Evolutionary conservation across 1,139 yeast species (phyloP).

Genomic region (Hanseniaspora gamundiae): DNA sequence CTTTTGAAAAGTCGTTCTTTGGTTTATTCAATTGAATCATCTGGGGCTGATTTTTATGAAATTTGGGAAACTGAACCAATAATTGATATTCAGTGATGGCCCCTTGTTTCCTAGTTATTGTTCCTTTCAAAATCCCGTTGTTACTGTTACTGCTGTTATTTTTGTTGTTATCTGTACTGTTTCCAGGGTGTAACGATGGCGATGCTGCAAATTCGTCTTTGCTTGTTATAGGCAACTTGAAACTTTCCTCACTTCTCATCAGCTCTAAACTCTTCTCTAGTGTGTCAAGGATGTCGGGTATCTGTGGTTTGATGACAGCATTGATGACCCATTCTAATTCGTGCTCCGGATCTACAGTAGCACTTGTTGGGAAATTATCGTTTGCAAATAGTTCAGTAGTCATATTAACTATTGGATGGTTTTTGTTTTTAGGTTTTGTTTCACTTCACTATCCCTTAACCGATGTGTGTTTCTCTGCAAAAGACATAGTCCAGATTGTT

Average conservation of each 20-base stretch:
- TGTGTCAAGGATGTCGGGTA: slow-evolving; percentile 28
- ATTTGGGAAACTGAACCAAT: slow-evolving; percentile 18
- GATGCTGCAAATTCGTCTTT: no score
- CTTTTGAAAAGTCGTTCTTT: no score
- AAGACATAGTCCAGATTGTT: no score
- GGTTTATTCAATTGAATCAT: not conserved
- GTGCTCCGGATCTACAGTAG: slow-evolving; percentile 8
- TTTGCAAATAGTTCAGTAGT: slow-evolving; percentile 21
- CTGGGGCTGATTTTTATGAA: slow-evolving; percentile 15
- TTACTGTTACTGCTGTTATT: not conserved
- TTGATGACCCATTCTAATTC: slow-evolving; percentile 26
- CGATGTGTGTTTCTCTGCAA: no score
- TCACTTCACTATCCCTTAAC: no score
- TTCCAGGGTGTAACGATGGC: not conserved
- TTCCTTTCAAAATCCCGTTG: slow-evolving; percentile 14
- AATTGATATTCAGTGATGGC: slow-evolving; percentile 21
- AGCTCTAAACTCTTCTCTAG: slow-evolving; percentile 24
- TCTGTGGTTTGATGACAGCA: slow-evolving; percentile 26
- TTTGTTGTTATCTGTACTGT: not conserved
- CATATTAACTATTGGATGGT: slow-evolving; percentile 14
- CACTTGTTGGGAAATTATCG: slow-evolving; percentile 11
- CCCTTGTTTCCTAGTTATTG: slow-evolving; percentile 19
- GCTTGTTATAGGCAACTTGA: slow-evolving; percentile 24
- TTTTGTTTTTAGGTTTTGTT: no score
- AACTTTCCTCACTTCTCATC: slow-evolving; percentile 20